Evolutionary conservation across 352 stramenopile genomes (phyloP).

Genomic region (Phytophthora pluvialis): DNA sequence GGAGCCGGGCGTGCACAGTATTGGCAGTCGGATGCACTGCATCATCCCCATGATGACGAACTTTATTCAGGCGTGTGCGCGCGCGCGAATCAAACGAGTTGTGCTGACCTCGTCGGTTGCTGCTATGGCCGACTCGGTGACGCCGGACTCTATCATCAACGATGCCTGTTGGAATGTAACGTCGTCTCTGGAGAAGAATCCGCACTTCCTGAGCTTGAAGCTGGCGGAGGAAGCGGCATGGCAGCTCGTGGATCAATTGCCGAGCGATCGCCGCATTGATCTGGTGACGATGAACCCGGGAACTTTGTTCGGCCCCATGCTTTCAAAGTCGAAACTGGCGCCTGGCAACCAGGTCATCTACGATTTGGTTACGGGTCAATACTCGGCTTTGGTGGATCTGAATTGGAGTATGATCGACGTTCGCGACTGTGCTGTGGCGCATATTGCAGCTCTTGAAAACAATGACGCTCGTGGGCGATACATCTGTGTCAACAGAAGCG

Average conservation of each 20-base stretch:
- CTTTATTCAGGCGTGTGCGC: slow-evolving; percentile 88
- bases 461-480: slow-evolving; percentile 84
- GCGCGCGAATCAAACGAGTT: slow-evolving; percentile 80
- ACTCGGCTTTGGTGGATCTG: slow-evolving; percentile 87
- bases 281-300: slow-evolving; percentile 89
- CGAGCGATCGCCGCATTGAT: slow-evolving; percentile 81
- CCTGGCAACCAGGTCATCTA: slow-evolving; percentile 90
- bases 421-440: slow-evolving; percentile 79
- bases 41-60: slow-evolving; percentile 94
- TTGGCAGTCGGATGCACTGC: slow-evolving; percentile 90
- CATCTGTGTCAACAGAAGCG: slow-evolving; percentile 84
- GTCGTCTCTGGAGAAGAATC: slow-evolving; percentile 84
- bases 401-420: slow-evolving; percentile 91
- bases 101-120: slow-evolving; percentile 88
- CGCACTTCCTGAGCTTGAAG: slow-evolving; percentile 89
- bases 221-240: slow-evolving; percentile 87
- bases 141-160: slow-evolving; percentile 81
- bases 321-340: slow-evolving; percentile 84
- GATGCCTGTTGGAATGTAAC: slow-evolving; percentile 88
- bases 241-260: slow-evolving; percentile 88
- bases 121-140: slow-evolving; percentile 84
- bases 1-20: slow-evolving; percentile 87
- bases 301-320: slow-evolving; percentile 81
- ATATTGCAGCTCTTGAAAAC: slow-evolving; percentile 86
- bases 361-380: slow-evolving; percentile 86